Evolutionary conservation across 805 yeast genomes (phyloP).

Genomic region (Yarrowia hollandica): DNA sequence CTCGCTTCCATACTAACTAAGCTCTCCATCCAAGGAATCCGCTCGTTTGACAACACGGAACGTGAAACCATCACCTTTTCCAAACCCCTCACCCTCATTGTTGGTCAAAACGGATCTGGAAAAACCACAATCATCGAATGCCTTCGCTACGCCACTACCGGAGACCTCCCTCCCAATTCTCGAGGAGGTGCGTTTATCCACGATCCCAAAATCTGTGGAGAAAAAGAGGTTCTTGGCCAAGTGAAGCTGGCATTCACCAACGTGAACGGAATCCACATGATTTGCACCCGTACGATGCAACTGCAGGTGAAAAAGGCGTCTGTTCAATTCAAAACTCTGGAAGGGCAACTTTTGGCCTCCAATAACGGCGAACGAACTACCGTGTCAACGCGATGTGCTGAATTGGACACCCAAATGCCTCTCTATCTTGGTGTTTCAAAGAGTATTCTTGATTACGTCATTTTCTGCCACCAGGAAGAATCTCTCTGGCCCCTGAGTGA

Average conservation of each 20-base stretch:
- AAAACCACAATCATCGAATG: slow-evolving; percentile 96
- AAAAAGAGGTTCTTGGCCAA: slow-evolving; percentile 81
- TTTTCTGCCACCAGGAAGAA: slow-evolving; percentile 97
- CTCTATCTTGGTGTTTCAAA: slow-evolving; percentile 81
- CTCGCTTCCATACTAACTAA: slow-evolving; percentile 36
- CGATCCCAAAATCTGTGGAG: slow-evolving; percentile 73
- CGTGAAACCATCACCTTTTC: slow-evolving; percentile 88
- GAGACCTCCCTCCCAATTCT: slow-evolving; percentile 91
- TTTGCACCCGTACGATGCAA: slow-evolving; percentile 82
- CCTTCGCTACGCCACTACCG: slow-evolving; percentile 89
- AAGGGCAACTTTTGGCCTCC: slow-evolving; percentile 76
- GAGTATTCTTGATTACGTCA: slow-evolving; percentile 85
- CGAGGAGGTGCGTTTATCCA: slow-evolving; percentile 95
- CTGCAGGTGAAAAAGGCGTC: slow-evolving; percentile 61
- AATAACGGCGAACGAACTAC: slow-evolving; percentile 65
- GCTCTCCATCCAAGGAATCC: slow-evolving; percentile 78
- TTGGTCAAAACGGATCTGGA: slow-evolving; percentile 96
- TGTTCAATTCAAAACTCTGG: slow-evolving; percentile 83
- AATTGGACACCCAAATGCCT: slow-evolving; percentile 78
- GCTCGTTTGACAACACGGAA: slow-evolving; percentile 85
- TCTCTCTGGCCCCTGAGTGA: slow-evolving; percentile 95
- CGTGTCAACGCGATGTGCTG: slow-evolving; percentile 77
- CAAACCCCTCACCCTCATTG: slow-evolving; percentile 85
- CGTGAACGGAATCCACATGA: slow-evolving; percentile 73
- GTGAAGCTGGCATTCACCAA: slow-evolving; percentile 82